Evolutionary conservation across 345 rosid species (phyloP), one percentile per base, ranked within the genome.

Genomic region (Salix brachista): DNA sequence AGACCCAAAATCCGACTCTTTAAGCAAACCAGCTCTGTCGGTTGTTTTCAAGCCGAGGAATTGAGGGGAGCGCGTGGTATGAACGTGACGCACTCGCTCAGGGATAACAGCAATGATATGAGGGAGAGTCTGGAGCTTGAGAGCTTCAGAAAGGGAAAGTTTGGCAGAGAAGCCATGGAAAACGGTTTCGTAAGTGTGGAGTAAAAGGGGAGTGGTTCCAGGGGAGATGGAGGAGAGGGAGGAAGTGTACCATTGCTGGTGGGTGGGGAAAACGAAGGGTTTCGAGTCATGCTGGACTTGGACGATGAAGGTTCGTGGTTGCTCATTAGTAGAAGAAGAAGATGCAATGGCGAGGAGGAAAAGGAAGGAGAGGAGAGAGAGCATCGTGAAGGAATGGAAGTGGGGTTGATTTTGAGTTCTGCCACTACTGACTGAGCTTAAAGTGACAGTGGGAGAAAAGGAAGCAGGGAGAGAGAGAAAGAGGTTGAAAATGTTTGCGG

Each of bases 1-100:
- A 23, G 84, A 81, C 4, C 84, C 84, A 41, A 77, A 81, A 54
- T 81, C 84, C 0, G 84, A 81, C 26, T 81, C 84, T 75, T 81
- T 81, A 48, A 81, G 81, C 36, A 81, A 69, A 8, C 84, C 84
- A 16, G 79, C 84, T 12, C 75, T 58, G 65, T 81, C 84, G 23
- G 79, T 32, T 19, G 81, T 73, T 46, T 30, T 74, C 18, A 81
- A 54, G 16, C 84, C 84, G 37, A 81, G 84, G 71, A 81, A 81
- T 21, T 78, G 69, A 18, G 84, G 84, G 17, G 84, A 81, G 50
- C 81, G 81, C 9, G 84, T 81, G 79, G 84, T 81, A 3, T 81
- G 76, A 26, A 74, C 2, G 17, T 74, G 81, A 5, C 84, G 81
- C 19, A 78, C 75, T 17, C 84, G 75, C 32, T 81, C 84, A 41